phyloP scores from a whole-genome alignment of 75 land plant species.

The Cunninghamia lanceolata region DNA sequence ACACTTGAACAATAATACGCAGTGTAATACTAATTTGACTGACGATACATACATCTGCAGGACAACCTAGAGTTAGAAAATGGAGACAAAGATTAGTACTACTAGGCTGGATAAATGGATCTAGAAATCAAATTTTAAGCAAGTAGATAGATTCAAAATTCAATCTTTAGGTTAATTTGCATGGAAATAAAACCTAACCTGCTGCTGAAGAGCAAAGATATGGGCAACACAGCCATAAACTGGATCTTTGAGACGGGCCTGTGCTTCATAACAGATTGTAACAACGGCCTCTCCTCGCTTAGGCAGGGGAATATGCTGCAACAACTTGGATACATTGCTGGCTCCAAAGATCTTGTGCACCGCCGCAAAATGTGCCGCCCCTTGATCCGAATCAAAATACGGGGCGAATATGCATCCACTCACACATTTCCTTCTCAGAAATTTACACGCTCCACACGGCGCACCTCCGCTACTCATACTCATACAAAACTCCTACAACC shows the following conservation, averaged over 20 bases:
- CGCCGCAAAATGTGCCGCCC: slow-evolving; percentile 94
- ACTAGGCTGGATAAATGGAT: too few relatives aligned
- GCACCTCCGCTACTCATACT: slow-evolving; percentile 13
- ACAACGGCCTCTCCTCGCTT: slow-evolving; percentile 89
- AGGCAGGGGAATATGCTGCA: slow-evolving; percentile 65
- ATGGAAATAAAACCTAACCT: slow-evolving; percentile 32
- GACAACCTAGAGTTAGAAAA: too few relatives aligned
- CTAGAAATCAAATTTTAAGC: too few relatives aligned
- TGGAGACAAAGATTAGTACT: too few relatives aligned
- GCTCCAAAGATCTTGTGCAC: slow-evolving; percentile 98
- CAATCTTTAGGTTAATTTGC: too few relatives aligned
- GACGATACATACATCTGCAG: too few relatives aligned
- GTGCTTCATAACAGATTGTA: slow-evolving; percentile 92
- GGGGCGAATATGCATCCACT: slow-evolving; percentile 92
- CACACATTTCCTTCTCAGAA: slow-evolving; percentile 62
- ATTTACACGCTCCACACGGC: background rate
- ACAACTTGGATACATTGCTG: slow-evolving; percentile 91
- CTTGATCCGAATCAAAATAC: slow-evolving; percentile 90
- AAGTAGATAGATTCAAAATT: too few relatives aligned
- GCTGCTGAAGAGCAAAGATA: slow-evolving; percentile 88
- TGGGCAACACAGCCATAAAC: slow-evolving; percentile 95
- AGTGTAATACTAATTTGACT: background rate
- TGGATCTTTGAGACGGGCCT: slow-evolving; percentile 87
- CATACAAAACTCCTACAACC: background rate
- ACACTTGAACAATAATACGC: background rate